Base-by-base conservation (phyloP, 2,329 filamentous ascomycete genomes). In the Exserohilum turcica region DNA sequence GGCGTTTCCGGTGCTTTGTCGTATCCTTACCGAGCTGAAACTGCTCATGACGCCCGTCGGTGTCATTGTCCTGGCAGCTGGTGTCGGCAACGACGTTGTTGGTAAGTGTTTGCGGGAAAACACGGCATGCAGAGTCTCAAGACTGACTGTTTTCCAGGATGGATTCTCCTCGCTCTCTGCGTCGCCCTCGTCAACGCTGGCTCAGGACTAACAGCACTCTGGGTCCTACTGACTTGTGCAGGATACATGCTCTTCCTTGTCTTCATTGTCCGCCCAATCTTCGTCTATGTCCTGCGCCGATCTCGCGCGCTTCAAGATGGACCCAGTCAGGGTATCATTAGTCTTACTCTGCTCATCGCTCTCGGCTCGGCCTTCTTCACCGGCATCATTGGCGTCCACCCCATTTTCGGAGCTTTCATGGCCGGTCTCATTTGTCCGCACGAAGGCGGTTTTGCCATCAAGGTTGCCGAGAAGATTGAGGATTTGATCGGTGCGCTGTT, bases 331-430 rank as follows among this genome's bases (percentile, higher is more conserved):
- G 83, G 85, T 5, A 88, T 96, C 64, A 89, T 97, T 35, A 87
- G 88, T 10, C 75, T 97, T 27, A 97, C 92, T 0, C 76, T 97
- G 3, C 77, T 97, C 27, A 80, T 97, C 46, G 87, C 89, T 0
- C 80, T 97, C 13, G 80, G 83, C 0, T 94, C 91, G 0, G 83
- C 92, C 4, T 96, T 92, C 79, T 96, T 96, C 70, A 95, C 92
- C 0, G 86, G 88, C 50, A 89, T 94, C 54, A 96, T 97, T 67
- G 93, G 93, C 40, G 87, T 97, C 1, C 93, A 97, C 72, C 85
- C 93, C 50, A 97, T 97, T 70, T 97, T 97, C 66, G 93, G 93
- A 36, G 92, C 89, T 3, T 97, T 97, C 71, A 80, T 97, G 53
- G 85, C 93, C 36, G 93, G 93, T 1, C 74, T 97, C 21, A 94